Evolutionary conservation across 257 asterid genomes (phyloP).

Genomic region (Datura wrightii): DNA sequence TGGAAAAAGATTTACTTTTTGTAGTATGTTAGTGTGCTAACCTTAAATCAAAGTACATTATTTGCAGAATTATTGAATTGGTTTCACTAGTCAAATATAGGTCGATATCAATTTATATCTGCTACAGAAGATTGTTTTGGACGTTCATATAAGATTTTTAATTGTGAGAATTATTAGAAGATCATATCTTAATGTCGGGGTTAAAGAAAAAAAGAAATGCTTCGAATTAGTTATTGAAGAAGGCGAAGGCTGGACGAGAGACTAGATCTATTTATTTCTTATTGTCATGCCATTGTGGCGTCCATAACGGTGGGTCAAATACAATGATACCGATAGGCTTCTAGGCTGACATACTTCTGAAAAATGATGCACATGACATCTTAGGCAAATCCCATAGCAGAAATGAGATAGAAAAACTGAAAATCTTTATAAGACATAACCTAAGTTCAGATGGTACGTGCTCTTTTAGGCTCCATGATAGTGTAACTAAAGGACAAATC

Average conservation of each 20-base stretch:
- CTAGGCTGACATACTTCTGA: neutral
- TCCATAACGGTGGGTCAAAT: neutral
- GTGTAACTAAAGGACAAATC: fast-evolving
- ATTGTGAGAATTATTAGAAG: neutral
- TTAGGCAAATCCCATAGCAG: neutral
- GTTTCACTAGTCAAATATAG: neutral
- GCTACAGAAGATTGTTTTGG: neutral
- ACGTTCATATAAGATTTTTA: no score
- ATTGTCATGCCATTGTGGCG: neutral
- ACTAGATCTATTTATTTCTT: neutral
- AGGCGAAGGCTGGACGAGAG: neutral
- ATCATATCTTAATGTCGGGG: neutral
- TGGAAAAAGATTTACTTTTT: neutral
- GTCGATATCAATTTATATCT: neutral
- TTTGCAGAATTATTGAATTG: neutral
- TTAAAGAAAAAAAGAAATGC: neutral
- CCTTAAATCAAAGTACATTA: neutral
- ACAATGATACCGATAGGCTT: no score
- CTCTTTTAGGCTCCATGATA: neutral
- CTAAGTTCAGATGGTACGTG: neutral
- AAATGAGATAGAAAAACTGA: neutral
- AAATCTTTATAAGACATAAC: neutral
- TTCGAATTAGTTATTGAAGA: neutral
- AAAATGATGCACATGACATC: neutral
- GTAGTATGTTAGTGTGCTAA: neutral